Evolutionary conservation across 179 eudicot species (phyloP), one percentile per base, ranked within the genome.

Genomic region (Drosera spatulata): DNA sequence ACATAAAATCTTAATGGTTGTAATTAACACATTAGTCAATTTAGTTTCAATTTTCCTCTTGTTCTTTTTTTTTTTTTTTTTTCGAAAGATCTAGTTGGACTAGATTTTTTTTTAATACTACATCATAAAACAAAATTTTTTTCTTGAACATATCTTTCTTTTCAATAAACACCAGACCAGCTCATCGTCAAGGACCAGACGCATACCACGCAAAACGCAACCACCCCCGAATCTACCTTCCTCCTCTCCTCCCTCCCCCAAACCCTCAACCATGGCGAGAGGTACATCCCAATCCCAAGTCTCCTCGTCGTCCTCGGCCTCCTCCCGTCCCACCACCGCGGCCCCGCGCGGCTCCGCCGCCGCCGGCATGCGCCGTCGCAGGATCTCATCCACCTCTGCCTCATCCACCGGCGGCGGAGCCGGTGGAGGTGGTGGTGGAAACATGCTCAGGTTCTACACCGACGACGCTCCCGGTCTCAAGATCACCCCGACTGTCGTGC

Each of bases 291-390:
- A 75, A 10, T 73, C 82, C 15, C 82, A 78, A 55, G 60, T 39
- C 33, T 39, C 79, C n/a, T 69, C 77, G 33, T 8, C 33, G 1
- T 22, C 33, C 33, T 0, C 33, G 1, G 33, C 80, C 22, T 72
- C 58, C 64, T 53, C 72, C 57, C 69, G 73, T 0, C 67, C 83
- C 55, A 63, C 69, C 48, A 61, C 70, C 50, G 54, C 61, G 45
- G 80, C 74, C 0, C 83, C 80, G n/a, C 75, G 80, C 2, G 83
- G 83, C 51, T 58, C 83, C 12, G 75, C 86, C 4, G 66, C 81
- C 7, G 86, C 75, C 12, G 73, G 80, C 4, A 63, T 73, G 64
- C 77, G 86, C 5, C 75, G 86, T 3, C 74, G 83, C 15, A 72
- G 76, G 12, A 42, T 63, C 56, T 60, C 66, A 14, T 5, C 44